Base-by-base conservation (phyloP, 2,329 filamentous ascomycete species). In the Penicillium sp. region DNA sequence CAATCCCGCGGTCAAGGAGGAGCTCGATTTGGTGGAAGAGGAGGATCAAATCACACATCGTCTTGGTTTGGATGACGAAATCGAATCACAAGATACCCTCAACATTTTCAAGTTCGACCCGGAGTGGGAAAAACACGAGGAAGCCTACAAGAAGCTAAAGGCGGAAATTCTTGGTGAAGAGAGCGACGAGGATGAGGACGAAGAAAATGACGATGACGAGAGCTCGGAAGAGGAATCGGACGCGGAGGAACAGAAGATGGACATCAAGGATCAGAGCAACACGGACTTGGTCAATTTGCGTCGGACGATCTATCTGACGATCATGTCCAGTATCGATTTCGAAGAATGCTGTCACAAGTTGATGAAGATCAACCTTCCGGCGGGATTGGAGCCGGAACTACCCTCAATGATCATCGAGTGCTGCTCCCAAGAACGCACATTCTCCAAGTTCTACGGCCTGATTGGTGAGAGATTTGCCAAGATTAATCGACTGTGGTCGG, bases 231-330 rank as follows among this genome's bases (percentile, higher is more conserved):
- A 89, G n/a, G 89, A 87, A 57, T 89, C 93, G 56, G 87, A 90
- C 43, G 83, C 89, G 60, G 88, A 95, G 71, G 87, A 91, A 61
- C 89, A 89, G 71, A 89, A 89, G 21, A 83, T 98, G 75, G 95
- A 99, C 74, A 96, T 99, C 79, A 96, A 98, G 77, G 95, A 99
- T 70, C 92, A 96, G 78, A 96, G 90, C 62, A 99, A 99, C 69
- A 93, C 93, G 0, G 93, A 99, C 73, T 83, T 99, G 14, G 91
- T 98, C 72, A 96, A 96, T 71, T 81, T 99, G 50, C 89, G 95
- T 58, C 86, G 92, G 68, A 96, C 91, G 7, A 99, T 98, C 66
- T 99, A 99, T 75, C 82, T 99, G 60, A 99, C 93, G 11, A 96
- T 99, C 74, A 96, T 96, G 90, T 96, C 91, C 39, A 95, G 90